Conservation (phyloP, 805 yeast genomes). For the Yarrowia sp. region DNA sequence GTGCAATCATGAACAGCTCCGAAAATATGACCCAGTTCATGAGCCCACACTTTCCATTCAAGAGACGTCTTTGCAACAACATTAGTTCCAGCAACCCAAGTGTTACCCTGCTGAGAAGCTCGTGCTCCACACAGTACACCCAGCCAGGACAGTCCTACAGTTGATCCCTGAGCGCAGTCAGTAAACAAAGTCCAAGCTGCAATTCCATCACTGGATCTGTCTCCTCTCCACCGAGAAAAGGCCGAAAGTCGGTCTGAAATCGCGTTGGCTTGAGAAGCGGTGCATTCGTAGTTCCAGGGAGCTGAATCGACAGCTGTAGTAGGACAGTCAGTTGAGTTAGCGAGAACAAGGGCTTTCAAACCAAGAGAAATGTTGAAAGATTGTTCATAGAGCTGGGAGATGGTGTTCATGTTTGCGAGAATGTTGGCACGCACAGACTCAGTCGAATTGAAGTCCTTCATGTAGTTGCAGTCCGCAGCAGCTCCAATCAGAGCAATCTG, state of each 20-base stretch:
- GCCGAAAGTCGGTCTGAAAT: conserved; percentile 36
- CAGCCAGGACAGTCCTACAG: conserved; percentile 43
- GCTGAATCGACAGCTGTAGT: conserved; percentile 27
- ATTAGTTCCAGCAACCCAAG: conserved; percentile 38
- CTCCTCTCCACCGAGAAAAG: conserved; percentile 40
- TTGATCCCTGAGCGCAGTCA: conserved; percentile 37
- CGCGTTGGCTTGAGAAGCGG: conserved; percentile 29
- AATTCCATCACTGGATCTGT: conserved; percentile 36
- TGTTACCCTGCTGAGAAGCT: conserved; percentile 29
- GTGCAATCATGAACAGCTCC: conserved; percentile 46
- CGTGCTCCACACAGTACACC: conserved; percentile 38
- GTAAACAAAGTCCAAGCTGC: conserved; percentile 43
- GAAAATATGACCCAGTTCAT: conserved; percentile 43
- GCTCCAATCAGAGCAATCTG: conserved; percentile 41
- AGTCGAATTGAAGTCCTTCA: conserved; percentile 34
- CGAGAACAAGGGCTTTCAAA: conserved; percentile 35
- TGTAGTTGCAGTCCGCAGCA: conserved; percentile 41
- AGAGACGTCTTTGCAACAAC: conserved; percentile 39
- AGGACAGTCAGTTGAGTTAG: conserved; percentile 4
- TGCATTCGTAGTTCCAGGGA: conserved; percentile 37
- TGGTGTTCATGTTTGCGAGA: conserved; percentile 39
- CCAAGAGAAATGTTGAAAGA: conserved; percentile 42
- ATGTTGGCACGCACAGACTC: conserved; percentile 37
- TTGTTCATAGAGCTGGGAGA: conserved; percentile 39
- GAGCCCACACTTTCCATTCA: conserved; percentile 43